Percentiles rank a stretch among this genome's conserved stretches.
Evolutionary conservation across 768 basidiomycete genomes (phyloP).

Genomic region (Agaricus subrufescens): DNA sequence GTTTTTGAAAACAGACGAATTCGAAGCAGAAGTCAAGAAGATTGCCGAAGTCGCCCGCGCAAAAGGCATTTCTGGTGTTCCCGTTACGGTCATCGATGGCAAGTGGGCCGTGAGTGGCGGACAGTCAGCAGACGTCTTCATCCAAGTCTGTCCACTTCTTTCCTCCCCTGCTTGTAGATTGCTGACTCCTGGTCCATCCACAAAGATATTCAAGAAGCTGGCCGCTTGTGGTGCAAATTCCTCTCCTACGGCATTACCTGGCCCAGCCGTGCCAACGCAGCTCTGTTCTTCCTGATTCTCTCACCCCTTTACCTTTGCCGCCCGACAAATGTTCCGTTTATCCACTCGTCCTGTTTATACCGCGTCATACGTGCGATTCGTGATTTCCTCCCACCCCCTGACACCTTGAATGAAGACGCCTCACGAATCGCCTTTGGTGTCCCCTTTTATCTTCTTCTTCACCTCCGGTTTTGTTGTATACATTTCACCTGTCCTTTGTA

Average conservation of each 20-base stretch:
- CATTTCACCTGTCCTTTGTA: constrained; percentile 2
- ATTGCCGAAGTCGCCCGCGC: constrained; percentile 58
- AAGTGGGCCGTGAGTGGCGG: constrained; percentile 77
- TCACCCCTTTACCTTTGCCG: neutral
- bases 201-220: constrained; percentile 48
- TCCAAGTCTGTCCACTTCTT: constrained; percentile 42
- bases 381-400: no score
- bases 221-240: constrained; percentile 31
- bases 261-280: constrained; percentile 27
- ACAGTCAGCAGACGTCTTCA: constrained; percentile 66
- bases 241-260: constrained; percentile 29
- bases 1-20: constrained; percentile 65
- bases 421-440: neutral
- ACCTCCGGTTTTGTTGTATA: neutral
- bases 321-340: neutral
- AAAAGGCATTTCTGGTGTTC: constrained; percentile 74
- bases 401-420: neutral
- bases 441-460: neutral
- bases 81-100: constrained; percentile 73
- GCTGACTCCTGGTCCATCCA: neutral
- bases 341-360: constrained; percentile 1
- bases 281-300: constrained; percentile 14
- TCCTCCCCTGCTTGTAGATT: neutral
- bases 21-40: constrained; percentile 56
- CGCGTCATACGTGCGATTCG: neutral